Evolutionary conservation across 2,329 filamentous ascomycete genomes (phyloP).

Genomic region (Pseudogymnoascus sp.): DNA sequence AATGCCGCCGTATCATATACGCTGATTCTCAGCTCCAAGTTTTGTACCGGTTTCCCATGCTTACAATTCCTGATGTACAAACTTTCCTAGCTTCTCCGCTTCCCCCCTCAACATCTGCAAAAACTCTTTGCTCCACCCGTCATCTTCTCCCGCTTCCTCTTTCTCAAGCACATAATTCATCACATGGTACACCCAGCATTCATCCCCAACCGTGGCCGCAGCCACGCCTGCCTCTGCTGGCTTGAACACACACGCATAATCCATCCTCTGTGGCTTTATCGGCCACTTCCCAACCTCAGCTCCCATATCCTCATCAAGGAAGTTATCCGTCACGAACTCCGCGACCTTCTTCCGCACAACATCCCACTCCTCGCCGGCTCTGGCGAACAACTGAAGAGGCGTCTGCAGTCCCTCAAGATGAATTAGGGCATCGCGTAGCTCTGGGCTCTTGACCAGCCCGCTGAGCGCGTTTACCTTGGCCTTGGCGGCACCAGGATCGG

Average conservation of each 20-base stretch:
- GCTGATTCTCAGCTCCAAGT: neutral
- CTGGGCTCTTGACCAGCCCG: conserved; percentile 47
- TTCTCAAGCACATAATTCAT: conserved; percentile 15
- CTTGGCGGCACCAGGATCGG: conserved; percentile 25
- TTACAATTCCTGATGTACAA: conserved; percentile 9
- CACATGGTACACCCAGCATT: conserved; percentile 53
- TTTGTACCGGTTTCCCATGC: neutral
- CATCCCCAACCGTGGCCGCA: conserved; percentile 35
- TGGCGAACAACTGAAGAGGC: conserved; percentile 46
- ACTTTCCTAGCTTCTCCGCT: neutral
- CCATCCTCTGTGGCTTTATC: conserved; percentile 24
- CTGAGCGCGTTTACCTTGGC: conserved; percentile 43
- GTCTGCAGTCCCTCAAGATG: conserved; percentile 45
- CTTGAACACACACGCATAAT: conserved; percentile 23
- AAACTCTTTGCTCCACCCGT: conserved; percentile 6
- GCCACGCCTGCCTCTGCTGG: neutral
- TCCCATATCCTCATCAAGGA: conserved; percentile 59
- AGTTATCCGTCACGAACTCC: conserved; percentile 55
- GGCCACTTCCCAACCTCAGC: conserved; percentile 53
- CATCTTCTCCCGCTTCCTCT: neutral
- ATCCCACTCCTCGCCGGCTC: conserved; percentile 42
- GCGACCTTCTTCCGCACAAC: conserved; percentile 47
- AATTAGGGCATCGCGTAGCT: conserved; percentile 50
- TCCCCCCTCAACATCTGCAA: conserved; percentile 9
- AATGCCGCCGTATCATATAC: conserved; percentile 1